Evolutionary conservation across 768 basidiomycete genomes (phyloP).

Genomic region (Kwoniella newhampshirensis): DNA sequence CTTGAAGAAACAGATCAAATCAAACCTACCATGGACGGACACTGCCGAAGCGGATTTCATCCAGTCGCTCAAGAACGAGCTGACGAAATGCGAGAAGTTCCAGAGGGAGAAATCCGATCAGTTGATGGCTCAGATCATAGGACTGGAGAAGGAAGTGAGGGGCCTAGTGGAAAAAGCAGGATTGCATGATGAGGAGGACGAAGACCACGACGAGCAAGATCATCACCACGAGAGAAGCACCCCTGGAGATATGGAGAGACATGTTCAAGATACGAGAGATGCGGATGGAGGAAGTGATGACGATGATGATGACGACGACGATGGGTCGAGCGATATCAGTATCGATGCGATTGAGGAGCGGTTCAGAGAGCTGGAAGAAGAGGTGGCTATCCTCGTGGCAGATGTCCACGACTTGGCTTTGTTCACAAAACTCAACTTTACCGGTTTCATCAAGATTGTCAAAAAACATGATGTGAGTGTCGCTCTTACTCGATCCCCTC

Average conservation of each 20-base stretch:
- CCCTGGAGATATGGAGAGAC: constrained; percentile 34
- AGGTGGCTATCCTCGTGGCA: constrained; percentile 90
- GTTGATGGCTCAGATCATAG: constrained; percentile 73
- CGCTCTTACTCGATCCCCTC: too few species aligned
- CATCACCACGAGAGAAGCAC: too few species aligned
- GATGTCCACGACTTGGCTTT: constrained; percentile 67
- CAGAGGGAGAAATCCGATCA: constrained; percentile 78
- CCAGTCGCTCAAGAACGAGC: constrained; percentile 72
- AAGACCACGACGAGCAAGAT: constrained; percentile 74
- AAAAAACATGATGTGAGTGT: constrained; percentile 62
- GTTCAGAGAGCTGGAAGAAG: constrained; percentile 85
- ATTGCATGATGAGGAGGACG: constrained; percentile 54
- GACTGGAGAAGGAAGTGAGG: constrained; percentile 77
- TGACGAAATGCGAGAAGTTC: constrained; percentile 92
- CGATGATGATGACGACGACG: constrained; percentile 57
- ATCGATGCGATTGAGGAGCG: constrained; percentile 75
- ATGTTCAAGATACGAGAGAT: constrained; percentile 26
- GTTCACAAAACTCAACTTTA: constrained; percentile 95
- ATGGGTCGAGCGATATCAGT: constrained; percentile 61
- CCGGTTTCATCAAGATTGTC: constrained; percentile 97
- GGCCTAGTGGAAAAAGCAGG: constrained; percentile 59
- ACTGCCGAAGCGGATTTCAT: constrained; percentile 82
- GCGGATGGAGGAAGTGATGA: constrained; percentile 51
- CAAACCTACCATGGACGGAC: constrained; percentile 70
- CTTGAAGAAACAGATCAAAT: constrained; percentile 88